These are phyloP conservation scores for Eucalyptus cloeziana DNA, from an alignment of 345 rosid genomes.

Conservation along the genomic window DNA sequence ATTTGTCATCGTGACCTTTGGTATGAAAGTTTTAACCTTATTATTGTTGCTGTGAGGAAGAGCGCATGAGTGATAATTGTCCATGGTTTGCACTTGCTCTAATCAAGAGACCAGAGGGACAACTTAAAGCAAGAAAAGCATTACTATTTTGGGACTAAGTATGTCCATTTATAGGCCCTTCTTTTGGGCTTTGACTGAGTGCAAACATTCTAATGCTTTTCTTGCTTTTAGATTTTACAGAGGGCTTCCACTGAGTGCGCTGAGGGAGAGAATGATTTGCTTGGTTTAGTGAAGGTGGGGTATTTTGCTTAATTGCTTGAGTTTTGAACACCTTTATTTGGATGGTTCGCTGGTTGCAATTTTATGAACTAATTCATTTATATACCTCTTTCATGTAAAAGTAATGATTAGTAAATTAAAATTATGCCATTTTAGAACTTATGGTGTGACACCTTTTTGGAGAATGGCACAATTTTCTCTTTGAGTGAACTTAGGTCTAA, in stretches of 20 bases:
- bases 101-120: too few relatives aligned
- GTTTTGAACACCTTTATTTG: background rate
- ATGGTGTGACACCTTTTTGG: background rate
- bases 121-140: too few relatives aligned
- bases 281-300: conserved; percentile 84
- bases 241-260: conserved; percentile 18
- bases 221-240: too few relatives aligned
- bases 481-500: background rate
- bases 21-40: too few relatives aligned
- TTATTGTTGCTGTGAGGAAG: too few relatives aligned
- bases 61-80: too few relatives aligned
- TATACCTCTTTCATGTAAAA: background rate
- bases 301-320: background rate
- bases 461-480: background rate
- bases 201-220: too few relatives aligned
- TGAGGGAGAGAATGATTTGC: conserved; percentile 74
- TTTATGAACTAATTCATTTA: background rate
- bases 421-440: background rate
- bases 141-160: too few relatives aligned
- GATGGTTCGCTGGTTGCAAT: background rate
- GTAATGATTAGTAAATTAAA: background rate
- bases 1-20: too few relatives aligned
- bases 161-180: too few relatives aligned
- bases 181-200: too few relatives aligned
- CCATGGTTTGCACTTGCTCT: too few relatives aligned